Base-by-base conservation (phyloP, 345 rosid genomes). In the Bretschneidera sinensis region DNA sequence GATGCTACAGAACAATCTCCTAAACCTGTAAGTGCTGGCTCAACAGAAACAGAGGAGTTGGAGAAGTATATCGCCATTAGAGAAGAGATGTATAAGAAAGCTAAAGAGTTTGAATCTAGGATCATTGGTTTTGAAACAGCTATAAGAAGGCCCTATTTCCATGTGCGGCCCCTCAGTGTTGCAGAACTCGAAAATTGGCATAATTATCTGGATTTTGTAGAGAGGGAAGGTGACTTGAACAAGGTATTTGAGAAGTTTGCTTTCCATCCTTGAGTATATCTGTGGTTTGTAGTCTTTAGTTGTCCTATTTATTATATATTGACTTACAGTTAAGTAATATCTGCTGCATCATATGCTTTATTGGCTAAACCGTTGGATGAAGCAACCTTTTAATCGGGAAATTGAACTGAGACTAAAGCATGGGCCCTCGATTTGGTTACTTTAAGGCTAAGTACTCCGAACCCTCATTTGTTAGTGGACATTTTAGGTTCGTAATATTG, bases 291-390 rank as follows among this genome's bases (percentile, higher is more conserved):
- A 83, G 91, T 71, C 71, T 82, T 79, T 78, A 85, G 94, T 72
- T 68, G 79, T 76, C 64, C 71, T 69, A 70, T 68, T 74, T 77
- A 71, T 72, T 83, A 77, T 73, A 63, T 68, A 69, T 73, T 86
- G 91, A 76, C 91, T 83, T 74, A 88, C 99, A 88, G 89, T 88
- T 79, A 75, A 86, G 79, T 91, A 86, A 83, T 80, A 82, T 81
- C 84, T 87, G 94, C 96, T 88, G 94, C 94, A 71, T 82, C 95
- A 72, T 88, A 74, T 88, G 83, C 92, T 80, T 83, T 86, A 79
- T 85, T 91, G 98, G 98, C 94, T 88, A 85, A 84, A 82, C 78
- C 87, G 89, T 88, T 91, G 94, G 99, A 80, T 91, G 91, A 91
- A 82, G 96, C 97, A 76, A 86, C 88, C 78, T 90, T 79, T 94